phyloP scores from a whole-genome alignment of 2,329 filamentous ascomycete genomes.

The Talaromyces sp. region DNA sequence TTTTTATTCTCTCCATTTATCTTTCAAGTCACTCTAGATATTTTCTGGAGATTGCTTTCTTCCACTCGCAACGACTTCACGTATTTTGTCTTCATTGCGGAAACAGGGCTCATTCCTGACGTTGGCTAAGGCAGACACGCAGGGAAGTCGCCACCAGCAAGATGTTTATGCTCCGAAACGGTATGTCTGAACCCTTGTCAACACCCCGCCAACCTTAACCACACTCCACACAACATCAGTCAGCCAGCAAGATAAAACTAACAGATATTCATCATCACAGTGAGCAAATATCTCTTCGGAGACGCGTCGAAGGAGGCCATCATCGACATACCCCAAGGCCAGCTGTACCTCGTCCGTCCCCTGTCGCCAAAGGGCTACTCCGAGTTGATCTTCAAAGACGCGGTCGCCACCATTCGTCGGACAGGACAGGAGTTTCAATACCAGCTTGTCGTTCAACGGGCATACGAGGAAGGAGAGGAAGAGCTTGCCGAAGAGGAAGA shows the following conservation, averaged over 20 bases:
- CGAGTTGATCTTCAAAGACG: constrained; percentile 98
- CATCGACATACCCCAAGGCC: constrained; percentile 90
- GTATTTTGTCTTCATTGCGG: neutral
- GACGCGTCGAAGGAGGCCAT: constrained; percentile 88
- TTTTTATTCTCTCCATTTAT: neutral
- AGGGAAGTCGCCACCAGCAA: constrained; percentile 29
- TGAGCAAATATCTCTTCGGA: constrained; percentile 88
- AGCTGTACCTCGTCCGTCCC: constrained; percentile 94
- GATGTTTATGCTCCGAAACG: constrained; percentile 60
- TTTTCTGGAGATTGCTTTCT: too few relatives aligned
- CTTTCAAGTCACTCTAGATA: neutral
- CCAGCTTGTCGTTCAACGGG: constrained; percentile 91
- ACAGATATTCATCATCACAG: constrained; percentile 47
- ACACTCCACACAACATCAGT: constrained; percentile 17
- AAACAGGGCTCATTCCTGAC: neutral
- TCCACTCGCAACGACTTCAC: neutral
- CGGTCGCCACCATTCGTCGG: constrained; percentile 83
- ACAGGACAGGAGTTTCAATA: constrained; percentile 97
- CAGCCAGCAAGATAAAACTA: constrained; percentile 7
- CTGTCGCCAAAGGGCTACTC: constrained; percentile 96
- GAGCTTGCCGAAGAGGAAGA: constrained; percentile 89
- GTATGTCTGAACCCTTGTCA: constrained; percentile 42
- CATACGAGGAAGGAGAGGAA: constrained; percentile 96
- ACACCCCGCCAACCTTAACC: constrained; percentile 25
- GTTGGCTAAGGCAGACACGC: constrained; percentile 17